Evolutionary conservation across 805 yeast genomes (phyloP).

Genomic region (Brettanomyces sp.): DNA sequence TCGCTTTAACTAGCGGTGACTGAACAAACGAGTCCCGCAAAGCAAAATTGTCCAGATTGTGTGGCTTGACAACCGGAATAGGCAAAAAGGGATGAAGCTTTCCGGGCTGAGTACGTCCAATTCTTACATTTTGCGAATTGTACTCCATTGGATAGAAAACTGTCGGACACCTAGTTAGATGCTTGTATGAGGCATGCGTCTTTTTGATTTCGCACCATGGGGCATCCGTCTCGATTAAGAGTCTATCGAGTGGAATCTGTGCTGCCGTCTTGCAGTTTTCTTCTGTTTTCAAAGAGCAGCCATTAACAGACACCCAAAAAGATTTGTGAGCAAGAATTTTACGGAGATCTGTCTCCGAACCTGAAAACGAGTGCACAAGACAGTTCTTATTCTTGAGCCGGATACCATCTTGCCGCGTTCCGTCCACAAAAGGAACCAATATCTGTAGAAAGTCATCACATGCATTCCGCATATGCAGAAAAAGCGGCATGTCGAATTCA

Average conservation of each 20-base stretch:
- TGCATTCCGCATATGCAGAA: conserved; percentile 84
- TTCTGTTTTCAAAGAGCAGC: conserved; percentile 78
- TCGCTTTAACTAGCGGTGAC: conserved; percentile 56
- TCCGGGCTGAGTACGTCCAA: conserved; percentile 8
- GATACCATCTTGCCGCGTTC: conserved; percentile 23
- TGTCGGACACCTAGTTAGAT: conserved; percentile 47
- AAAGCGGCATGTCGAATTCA: conserved; percentile 61
- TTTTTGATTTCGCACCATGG: conserved; percentile 97
- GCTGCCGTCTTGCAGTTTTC: conserved; percentile 62
- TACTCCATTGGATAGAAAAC: conserved; percentile 38
- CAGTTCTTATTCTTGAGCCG: conserved; percentile 38
- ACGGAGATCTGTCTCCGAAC: conserved; percentile 54
- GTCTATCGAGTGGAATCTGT: conserved; percentile 56
- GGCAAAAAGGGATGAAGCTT: conserved; percentile 46
- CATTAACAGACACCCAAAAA: conserved; percentile 76
- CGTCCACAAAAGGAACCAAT: conserved; percentile 50
- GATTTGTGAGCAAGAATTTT: conserved; percentile 41
- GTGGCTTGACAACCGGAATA: conserved; percentile 57
- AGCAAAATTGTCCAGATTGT: conserved; percentile 26
- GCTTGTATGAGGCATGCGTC: conserved; percentile 65
- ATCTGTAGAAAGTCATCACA: conserved; percentile 67
- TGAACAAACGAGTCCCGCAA: conserved; percentile 20
- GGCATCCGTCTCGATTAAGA: conserved; percentile 89
- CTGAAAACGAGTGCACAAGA: conserved; percentile 96
- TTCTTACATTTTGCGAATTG: conserved; percentile 5